phyloP scores from a whole-genome alignment of 176 grass and related monocot genomes.

The Aegilops tauschii region DNA sequence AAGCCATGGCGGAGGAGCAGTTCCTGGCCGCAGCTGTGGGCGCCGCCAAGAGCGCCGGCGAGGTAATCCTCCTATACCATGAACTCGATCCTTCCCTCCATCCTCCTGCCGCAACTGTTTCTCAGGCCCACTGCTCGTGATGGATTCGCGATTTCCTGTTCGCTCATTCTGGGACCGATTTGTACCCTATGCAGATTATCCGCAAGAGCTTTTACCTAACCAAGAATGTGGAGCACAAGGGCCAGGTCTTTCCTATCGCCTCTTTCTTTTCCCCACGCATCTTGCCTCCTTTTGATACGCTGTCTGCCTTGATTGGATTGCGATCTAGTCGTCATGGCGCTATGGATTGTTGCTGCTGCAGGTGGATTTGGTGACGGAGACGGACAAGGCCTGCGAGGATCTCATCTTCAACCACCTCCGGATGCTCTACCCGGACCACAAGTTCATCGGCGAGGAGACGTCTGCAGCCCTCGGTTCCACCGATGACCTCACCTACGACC shows the following conservation, averaged over 20 bases:
- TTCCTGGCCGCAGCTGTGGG: constrained; percentile 71
- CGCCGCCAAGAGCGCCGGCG: constrained; percentile 76
- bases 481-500: constrained; percentile 73
- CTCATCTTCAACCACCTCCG: constrained; percentile 87
- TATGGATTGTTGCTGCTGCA: constrained; percentile 23
- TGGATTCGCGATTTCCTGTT: constrained; percentile 12
- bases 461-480: constrained; percentile 70
- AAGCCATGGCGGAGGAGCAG: constrained; percentile 48
- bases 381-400: constrained; percentile 96
- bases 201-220: constrained; percentile 77
- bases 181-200: constrained; percentile 54
- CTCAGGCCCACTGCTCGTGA: neutral
- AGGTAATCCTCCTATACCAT: constrained; percentile 34
- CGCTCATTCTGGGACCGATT: neutral
- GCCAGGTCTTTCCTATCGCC: constrained; percentile 47
- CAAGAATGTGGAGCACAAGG: constrained; percentile 98
- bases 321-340: constrained; percentile 15
- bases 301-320: constrained; percentile 8
- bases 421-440: constrained; percentile 78
- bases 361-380: constrained; percentile 99
- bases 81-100: neutral
- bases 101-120: neutral
- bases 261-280: neutral
- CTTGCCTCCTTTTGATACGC: neutral
- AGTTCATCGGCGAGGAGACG: constrained; percentile 97